Base-by-base conservation (phyloP, 148 eudicot species). In the Arctostaphylos glauca region DNA sequence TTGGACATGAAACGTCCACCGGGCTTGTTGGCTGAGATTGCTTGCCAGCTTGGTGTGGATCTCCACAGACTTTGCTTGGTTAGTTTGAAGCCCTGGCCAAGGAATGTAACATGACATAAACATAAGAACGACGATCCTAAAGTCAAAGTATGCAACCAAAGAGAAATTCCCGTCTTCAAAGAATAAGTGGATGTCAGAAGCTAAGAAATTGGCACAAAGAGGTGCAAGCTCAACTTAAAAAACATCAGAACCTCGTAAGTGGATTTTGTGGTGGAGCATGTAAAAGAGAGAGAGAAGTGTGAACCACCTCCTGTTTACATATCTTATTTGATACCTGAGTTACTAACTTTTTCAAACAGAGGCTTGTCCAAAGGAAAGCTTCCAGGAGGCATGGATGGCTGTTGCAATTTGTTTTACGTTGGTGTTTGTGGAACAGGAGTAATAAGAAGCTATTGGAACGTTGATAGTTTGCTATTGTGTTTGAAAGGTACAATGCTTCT, bases 1-100 rank as follows among this genome's bases (percentile, higher is more conserved):
- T 89, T 90, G 76, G 92, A 83, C 91, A 87, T 90, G 87, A 90
- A 95, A 77, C 94, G 93, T 64, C 91, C 88, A 81, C 97, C 91
- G 47, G 97, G 83, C 85, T 86, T 94, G 88, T 89, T 86, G 55
- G 89, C 87, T 75, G 98, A 92, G 50, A 86, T 77, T 18, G 98
- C 98, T 87, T 89, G 94, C 98, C 98, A 95, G 83, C 84, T 87
- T 74, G 88, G 90, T 49, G 86, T 83, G 16, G 96, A 86, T 79
- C 94, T 89, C 93, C 94, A 91, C 74, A 78, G 83, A 82, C 98
- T 95, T 87, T 87, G 92, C 82, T 87, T 93, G 3, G 93, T 90
- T 78, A 88, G 81, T 81, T 89, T 95, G 79, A 95, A 89, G 16
- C 98, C 97, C 98, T 95, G 78, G 58, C 50, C 62, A 60, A 74